Evolutionary conservation across 2,329 filamentous ascomycete species (phyloP).

Genomic region (Phyllosticta citrichinensis): DNA sequence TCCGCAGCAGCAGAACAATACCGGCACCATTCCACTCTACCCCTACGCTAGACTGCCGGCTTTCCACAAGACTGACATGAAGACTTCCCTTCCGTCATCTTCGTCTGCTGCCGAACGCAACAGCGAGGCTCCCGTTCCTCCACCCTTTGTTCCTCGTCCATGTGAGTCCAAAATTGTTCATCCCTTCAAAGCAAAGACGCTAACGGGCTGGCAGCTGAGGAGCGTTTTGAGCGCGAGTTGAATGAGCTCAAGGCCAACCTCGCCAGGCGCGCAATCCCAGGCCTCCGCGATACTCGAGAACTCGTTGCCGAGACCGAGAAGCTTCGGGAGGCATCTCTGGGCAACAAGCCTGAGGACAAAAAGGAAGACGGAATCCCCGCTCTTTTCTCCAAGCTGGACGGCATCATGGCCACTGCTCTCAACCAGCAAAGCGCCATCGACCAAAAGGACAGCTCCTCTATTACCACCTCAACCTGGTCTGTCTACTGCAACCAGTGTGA

Average conservation of each 20-base stretch:
- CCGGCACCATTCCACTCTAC: slow-evolving; percentile 9
- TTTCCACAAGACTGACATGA: slow-evolving; percentile 12
- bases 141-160: slow-evolving; percentile 27
- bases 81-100: not conserved
- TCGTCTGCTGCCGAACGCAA: slow-evolving; percentile 4
- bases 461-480: slow-evolving; percentile 48
- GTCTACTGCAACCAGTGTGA: slow-evolving; percentile 94
- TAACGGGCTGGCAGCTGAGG: not conserved
- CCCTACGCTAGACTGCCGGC: slow-evolving; percentile 9
- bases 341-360: not conserved
- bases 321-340: not conserved
- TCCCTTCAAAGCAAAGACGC: not conserved
- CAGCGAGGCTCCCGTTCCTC: slow-evolving; percentile 33
- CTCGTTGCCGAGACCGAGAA: not conserved
- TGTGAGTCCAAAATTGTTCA: slow-evolving; percentile 16
- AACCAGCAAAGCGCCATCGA: slow-evolving; percentile 12
- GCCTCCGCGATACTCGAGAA: not conserved
- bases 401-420: not conserved
- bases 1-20: slow-evolving; percentile 5
- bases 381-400: slow-evolving; percentile 22
- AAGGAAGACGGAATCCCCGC: slow-evolving; percentile 9
- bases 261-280: no score
- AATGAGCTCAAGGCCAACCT: not conserved
- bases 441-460: not conserved
- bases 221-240: not conserved